Base-by-base conservation (phyloP, 2,329 filamentous ascomycete species). In the Colletotrichum eremochloae region DNA sequence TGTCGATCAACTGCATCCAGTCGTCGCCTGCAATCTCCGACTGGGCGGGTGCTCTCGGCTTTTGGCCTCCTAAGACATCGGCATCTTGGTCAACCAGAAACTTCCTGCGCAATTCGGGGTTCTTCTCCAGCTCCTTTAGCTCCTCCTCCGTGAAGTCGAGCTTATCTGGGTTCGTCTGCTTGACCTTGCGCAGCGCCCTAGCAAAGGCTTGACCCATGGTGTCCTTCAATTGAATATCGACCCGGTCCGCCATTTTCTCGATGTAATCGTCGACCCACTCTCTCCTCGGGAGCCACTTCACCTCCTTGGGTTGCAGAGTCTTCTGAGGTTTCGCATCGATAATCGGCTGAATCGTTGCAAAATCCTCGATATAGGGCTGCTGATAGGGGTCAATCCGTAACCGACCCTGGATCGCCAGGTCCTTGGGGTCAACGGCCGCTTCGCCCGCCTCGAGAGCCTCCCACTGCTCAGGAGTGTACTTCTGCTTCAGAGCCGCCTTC, bases 401-500 rank as follows among this genome's bases (percentile, higher is more conserved):
- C 55, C 90, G 87, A 75, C 92, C 93, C 83, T 96, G 93, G 44
- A 90, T 86, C 53, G 92, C 86, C 79, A 98, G 80, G 81, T 98
- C 94, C 75, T 90, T 86, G 12, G 92, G 85, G 79, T 93, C 88
- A 80, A 98, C 91, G 75, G 93, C 90, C 73, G 88, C 84, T 83
- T 98, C 95, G 77, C 92, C 95, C 60, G 93, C 93, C 82, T 93
- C 87, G 79, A 98, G 90, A 69, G 95, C 94, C 68, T 90, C 90
- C 76, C 97, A 86, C 84, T 98, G 96, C 80, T 92, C 90, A 20
- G 91, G 87, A 0, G 94, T 93, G 85, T 97, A 98, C 76, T 88
- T 89, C 78, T 89, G 83, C 71, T 83, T 82, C 70, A 97, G 86
- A 29, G 83, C 78, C 72, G 87, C 86, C 78, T 90, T 88, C 79